Base-by-base conservation (phyloP, 148 eudicot genomes). In the Chenopodium suecicum region DNA sequence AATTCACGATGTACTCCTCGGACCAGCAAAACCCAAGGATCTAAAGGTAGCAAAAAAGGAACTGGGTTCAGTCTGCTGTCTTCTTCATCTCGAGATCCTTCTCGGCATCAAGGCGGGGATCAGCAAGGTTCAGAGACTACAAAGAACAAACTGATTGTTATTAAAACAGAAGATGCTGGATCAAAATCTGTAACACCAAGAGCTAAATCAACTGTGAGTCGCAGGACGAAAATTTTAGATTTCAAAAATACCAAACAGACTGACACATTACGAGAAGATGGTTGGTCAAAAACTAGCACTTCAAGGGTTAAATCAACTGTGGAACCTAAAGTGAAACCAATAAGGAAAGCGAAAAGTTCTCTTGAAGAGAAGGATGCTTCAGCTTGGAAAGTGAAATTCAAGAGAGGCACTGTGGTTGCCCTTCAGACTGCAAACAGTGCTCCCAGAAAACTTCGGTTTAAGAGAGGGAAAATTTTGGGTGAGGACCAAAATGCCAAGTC, bases 391-490 rank as follows among this genome's bases (percentile, higher is more conserved):
- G 83, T 89, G 41, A 84, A 85, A 56, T 92, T 92, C 84, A 87
- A 79, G 82, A 84, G 88, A 79, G 91, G 91, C 56, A 90, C 84
- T 50, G 88, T 85, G 65, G 82, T 91, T 75, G 85, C 88, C 83
- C 85, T 85, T 79, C 89, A 83, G 23, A 73, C 71, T 74, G 86
- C 87, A 54, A 85, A 73, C 75, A 81, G 64, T 75, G 82, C 87
- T 80, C 91, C 91, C 34, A 86, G 76, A 72, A 86, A 65, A 80
- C 90, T 91, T 31, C 81, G 73, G 10, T 91, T 91, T 65, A 87
- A 83, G 86, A 83, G 82, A 70, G 83, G 84, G 52, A 84, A 69
- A 68, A 75, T 22, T 29, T n/a, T 84, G 60, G 85, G 80, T 27
- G 91, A 89, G 19, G 85, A 82, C 72, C 84, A 82, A 70, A 84